These are phyloP conservation scores for Verticillium nonalfalfae DNA, from an alignment of 2,329 filamentous ascomycete genomes.

Conservation along the genomic window DNA sequence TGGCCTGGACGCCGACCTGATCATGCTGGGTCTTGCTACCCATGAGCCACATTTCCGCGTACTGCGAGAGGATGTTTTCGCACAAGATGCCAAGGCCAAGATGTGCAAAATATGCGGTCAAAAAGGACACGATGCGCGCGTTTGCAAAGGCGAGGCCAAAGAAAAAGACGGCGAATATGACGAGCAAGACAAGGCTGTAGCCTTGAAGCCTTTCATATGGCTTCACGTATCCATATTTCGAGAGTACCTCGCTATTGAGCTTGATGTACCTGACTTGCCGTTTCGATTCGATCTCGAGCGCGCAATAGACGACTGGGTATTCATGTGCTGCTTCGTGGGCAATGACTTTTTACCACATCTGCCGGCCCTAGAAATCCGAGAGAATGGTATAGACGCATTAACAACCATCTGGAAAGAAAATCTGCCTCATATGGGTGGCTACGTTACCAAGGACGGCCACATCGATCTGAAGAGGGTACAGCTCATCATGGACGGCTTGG, in stretches of 20 bases:
- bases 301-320: constrained; percentile 95
- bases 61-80: constrained; percentile 93
- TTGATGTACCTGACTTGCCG: constrained; percentile 73
- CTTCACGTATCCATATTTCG: constrained; percentile 86
- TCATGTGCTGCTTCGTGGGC: constrained; percentile 98
- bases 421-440: constrained; percentile 84
- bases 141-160: constrained; percentile 75
- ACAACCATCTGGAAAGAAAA: constrained; percentile 98
- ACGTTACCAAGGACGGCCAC: constrained; percentile 90
- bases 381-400: constrained; percentile 93
- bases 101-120: constrained; percentile 88
- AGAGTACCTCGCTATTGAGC: constrained; percentile 88
- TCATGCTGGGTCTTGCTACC: constrained; percentile 95
- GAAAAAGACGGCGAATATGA: constrained; percentile 74
- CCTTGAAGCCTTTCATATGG: constrained; percentile 95
- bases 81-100: constrained; percentile 76
- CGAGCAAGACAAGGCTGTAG: constrained; percentile 65
- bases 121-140: constrained; percentile 80
- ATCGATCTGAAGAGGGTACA: constrained; percentile 85
- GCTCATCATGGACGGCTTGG: constrained; percentile 79
- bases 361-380: constrained; percentile 93
- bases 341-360: constrained; percentile 98
- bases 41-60: constrained; percentile 97
- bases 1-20: constrained; percentile 93
- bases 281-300: constrained; percentile 93